A percentile compares a stretch with the other conserved stretches of the same genome.
phyloP scores from a whole-genome alignment of 139 green algal genomes.

The Chlamydomonas urium region DNA sequence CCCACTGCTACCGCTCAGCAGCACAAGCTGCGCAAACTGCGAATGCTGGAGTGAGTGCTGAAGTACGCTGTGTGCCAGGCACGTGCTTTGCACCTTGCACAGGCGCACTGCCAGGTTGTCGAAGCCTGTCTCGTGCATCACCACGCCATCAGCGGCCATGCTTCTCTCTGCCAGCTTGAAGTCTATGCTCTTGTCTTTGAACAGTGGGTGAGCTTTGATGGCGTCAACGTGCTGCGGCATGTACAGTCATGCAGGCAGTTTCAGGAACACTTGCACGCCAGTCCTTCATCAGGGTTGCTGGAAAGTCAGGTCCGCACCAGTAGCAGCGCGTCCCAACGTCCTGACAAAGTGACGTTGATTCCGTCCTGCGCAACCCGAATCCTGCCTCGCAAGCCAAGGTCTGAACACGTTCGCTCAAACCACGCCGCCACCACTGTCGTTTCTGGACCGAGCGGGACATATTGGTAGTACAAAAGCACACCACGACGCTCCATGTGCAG shows the following conservation, averaged over 20 bases:
- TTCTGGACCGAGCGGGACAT: too few species aligned
- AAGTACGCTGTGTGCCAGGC: background rate
- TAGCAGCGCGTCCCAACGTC: background rate
- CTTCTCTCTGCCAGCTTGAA: slow-evolving; percentile 50
- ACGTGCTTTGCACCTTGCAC: slow-evolving; percentile 17
- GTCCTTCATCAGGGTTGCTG: too few species aligned
- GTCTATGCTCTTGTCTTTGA: slow-evolving; percentile 41
- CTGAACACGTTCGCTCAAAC: background rate
- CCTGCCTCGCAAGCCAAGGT: slow-evolving; percentile 14
- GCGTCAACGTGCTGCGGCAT: slow-evolving; percentile 18
- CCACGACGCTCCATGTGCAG: too few species aligned
- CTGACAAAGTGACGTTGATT: slow-evolving; percentile 23
- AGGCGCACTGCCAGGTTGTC: slow-evolving; percentile 31
- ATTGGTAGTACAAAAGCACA: too few species aligned
- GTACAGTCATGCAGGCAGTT: too few species aligned
- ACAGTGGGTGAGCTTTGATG: slow-evolving; percentile 30
- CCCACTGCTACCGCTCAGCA: background rate
- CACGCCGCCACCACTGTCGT: too few species aligned
- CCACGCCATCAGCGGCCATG: slow-evolving; percentile 10
- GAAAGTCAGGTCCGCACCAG: too few species aligned
- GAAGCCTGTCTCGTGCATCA: slow-evolving; percentile 41
- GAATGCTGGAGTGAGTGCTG: background rate
- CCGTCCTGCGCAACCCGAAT: slow-evolving; percentile 30
- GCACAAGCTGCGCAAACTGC: background rate
- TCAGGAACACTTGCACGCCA: too few species aligned